These are phyloP conservation scores for Pyrenochaeta sp. DNA, from an alignment of 2,329 filamentous ascomycete species.

Conservation along the genomic window DNA sequence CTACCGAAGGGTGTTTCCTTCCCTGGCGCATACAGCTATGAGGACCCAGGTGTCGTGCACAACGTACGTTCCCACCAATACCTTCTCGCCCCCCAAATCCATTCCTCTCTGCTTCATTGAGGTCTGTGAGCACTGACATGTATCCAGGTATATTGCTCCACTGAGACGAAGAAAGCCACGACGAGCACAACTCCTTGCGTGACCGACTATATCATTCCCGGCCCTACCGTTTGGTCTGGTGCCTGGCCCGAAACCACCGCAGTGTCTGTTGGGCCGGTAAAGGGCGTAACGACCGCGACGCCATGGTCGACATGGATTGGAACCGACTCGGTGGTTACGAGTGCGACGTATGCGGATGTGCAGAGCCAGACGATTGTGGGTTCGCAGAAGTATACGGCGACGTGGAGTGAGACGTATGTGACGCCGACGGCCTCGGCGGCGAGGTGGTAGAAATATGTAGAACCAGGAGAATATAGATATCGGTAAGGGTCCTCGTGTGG, in stretches of 20 bases:
- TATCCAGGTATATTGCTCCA: constrained; percentile 46
- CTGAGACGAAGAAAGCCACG: constrained; percentile 37
- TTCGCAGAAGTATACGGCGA: constrained; percentile 30
- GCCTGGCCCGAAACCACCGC: constrained; percentile 45
- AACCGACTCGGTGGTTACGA: constrained; percentile 30
- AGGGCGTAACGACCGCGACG: constrained; percentile 34
- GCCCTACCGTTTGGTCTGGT: constrained; percentile 50
- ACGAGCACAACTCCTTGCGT: constrained; percentile 33
- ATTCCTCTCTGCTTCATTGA: constrained; percentile 15
- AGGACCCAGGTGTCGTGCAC: constrained; percentile 48
- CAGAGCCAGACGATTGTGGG: constrained; percentile 34
- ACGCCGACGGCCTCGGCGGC: constrained; percentile 16
- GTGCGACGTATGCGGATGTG: constrained; percentile 32
- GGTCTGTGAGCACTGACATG: background rate
- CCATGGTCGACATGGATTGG: constrained; percentile 44
- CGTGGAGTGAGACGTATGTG: constrained; percentile 28
- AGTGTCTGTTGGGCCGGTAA: constrained; percentile 39
- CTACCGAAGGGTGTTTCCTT: constrained; percentile 55
- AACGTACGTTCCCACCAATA: constrained; percentile 33
- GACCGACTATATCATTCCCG: constrained; percentile 52
- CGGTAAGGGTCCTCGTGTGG: background rate
- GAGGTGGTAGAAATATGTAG: constrained; percentile 15
- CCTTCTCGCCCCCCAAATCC: background rate
- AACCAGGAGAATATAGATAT: background rate
- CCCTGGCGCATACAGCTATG: constrained; percentile 51